A percentile compares a stretch with the other conserved stretches of the same genome.
Conservation (phyloP, 169 alveolate species). For the Plasmodium billcollinsi region DNA sequence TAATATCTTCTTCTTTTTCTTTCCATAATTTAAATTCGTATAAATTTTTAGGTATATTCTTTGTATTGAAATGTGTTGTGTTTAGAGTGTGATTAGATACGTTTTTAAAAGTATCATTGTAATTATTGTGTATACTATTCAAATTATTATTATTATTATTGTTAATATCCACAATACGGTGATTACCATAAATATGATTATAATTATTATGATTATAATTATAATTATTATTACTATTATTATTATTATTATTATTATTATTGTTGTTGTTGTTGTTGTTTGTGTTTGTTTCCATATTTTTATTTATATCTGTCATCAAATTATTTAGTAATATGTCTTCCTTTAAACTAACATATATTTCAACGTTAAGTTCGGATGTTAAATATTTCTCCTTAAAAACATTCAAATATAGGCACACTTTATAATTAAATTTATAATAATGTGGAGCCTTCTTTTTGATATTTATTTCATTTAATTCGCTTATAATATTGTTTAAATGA, state of each 20-base stretch:
- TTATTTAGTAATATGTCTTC: neutral
- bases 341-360: conserved; percentile 11
- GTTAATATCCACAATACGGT: neutral
- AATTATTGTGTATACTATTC: too few relatives aligned
- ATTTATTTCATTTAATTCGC: conserved; percentile 11
- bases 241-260: neutral
- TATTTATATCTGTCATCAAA: neutral
- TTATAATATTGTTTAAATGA: conserved; percentile 1
- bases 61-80: neutral
- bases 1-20: conserved; percentile 36
- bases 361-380: conserved; percentile 35
- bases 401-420: conserved; percentile 18
- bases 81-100: too few relatives aligned
- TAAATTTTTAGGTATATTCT: conserved; percentile 22
- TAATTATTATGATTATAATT: too few relatives aligned
- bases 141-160: neutral
- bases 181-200: too few relatives aligned
- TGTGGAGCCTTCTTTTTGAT: neutral
- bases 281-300: neutral
- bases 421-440: conserved; percentile 25
- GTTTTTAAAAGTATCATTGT: too few relatives aligned
- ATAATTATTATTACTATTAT: too few relatives aligned
- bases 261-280: too few relatives aligned
- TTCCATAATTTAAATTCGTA: conserved; percentile 65
- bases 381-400: conserved; percentile 67